These are phyloP conservation scores for Alnus rubra DNA, from an alignment of 306 rosid species.

Conservation along the genomic window DNA sequence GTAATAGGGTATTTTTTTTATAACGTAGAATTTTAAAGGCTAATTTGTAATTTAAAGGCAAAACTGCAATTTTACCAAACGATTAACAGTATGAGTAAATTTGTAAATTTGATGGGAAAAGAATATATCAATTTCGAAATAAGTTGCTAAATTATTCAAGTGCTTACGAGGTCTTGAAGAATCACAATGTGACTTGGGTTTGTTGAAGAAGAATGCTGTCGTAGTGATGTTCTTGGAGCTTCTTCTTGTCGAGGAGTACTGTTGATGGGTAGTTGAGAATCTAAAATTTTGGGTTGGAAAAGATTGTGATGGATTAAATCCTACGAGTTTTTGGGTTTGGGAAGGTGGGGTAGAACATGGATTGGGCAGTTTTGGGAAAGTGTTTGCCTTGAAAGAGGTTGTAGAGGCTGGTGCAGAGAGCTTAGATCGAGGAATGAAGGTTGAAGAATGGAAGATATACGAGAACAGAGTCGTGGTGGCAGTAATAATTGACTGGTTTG, in stretches of 20 bases:
- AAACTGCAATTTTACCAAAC: too few relatives aligned
- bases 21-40: too few relatives aligned
- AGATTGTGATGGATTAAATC: too few relatives aligned
- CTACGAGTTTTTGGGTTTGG: slow-evolving; percentile 28
- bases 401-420: slow-evolving; percentile 36
- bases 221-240: slow-evolving; percentile 27
- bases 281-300: background rate
- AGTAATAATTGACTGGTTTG: background rate
- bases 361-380: too few relatives aligned
- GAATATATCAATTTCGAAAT: too few relatives aligned
- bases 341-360: too few relatives aligned
- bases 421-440: background rate
- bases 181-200: slow-evolving; percentile 29
- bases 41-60: too few relatives aligned
- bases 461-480: background rate
- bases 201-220: slow-evolving; percentile 57
- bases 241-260: slow-evolving; percentile 22
- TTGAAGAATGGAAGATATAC: background rate
- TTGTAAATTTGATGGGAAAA: too few relatives aligned
- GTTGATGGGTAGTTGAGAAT: slow-evolving; percentile 28
- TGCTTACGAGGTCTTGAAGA: slow-evolving; percentile 51
- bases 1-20: too few relatives aligned
- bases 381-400: too few relatives aligned
- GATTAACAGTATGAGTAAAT: too few relatives aligned
- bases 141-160: background rate